Evolutionary conservation across 306 rosid genomes (phyloP).

Genomic region (Aeschynomene evenia): DNA sequence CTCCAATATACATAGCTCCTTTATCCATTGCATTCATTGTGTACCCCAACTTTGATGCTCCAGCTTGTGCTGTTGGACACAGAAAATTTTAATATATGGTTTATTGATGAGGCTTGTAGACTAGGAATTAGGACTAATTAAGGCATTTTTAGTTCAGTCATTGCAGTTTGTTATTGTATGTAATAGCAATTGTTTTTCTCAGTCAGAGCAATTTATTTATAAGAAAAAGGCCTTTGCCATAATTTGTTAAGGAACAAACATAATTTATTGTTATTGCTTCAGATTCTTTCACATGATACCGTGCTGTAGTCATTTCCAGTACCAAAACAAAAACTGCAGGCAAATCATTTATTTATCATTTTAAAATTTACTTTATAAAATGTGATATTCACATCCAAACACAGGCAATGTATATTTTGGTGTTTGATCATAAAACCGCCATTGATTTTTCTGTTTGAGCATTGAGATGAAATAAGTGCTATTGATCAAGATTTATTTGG

Average conservation of each 20-base stretch:
- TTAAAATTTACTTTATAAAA: no score
- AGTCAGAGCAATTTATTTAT: not conserved
- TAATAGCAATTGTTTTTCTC: slow-evolving; percentile 9
- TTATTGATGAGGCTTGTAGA: slow-evolving; percentile 19
- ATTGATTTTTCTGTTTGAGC: no score
- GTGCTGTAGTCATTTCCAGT: no score
- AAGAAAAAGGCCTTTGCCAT: not conserved
- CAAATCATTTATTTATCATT: not conserved
- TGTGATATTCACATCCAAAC: no score
- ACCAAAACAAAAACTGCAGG: not conserved
- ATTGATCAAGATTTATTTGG: no score
- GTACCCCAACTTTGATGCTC: slow-evolving; percentile 47
- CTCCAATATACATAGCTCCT: slow-evolving; percentile 50
- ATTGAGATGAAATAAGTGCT: no score
- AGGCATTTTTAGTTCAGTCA: not conserved
- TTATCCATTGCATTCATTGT: slow-evolving; percentile 52
- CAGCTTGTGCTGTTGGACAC: slow-evolving; percentile 36
- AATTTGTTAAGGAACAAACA: not conserved
- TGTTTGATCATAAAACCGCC: no score
- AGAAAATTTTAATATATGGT: slow-evolving; percentile 11
- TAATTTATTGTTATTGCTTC: no score
- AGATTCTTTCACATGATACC: no score
- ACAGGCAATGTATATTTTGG: no score
- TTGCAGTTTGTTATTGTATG: slow-evolving; percentile 23
- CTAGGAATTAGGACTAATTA: slow-evolving; percentile 11